A percentile compares a stretch with the other conserved stretches of the same genome.
Conservation (phyloP, 2,329 filamentous ascomycete genomes). For the Curvularia hawaiiensis region DNA sequence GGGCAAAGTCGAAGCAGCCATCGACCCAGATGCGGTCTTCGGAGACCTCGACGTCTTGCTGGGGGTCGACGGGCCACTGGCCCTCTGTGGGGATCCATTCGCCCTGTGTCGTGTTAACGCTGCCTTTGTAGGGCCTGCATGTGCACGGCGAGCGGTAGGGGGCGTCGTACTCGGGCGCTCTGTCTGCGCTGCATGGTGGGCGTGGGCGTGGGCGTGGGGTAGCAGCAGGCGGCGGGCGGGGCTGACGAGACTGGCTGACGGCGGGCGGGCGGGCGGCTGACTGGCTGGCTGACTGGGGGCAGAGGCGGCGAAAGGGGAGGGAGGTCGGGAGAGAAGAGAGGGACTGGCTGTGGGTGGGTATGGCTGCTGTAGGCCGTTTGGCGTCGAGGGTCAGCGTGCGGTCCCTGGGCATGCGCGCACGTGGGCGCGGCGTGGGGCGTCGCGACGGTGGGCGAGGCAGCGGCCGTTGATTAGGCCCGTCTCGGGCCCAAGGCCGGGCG, state of each 20-base stretch:
- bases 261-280: slow-evolving; percentile 2
- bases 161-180: slow-evolving; percentile 40
- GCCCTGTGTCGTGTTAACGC: slow-evolving; percentile 26
- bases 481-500: not conserved
- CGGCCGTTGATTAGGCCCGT: not conserved
- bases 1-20: slow-evolving; percentile 98
- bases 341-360: not conserved
- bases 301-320: not conserved
- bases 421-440: slow-evolving; percentile 1
- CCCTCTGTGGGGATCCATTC: slow-evolving; percentile 57
- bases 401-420: not conserved
- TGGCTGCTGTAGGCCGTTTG: not conserved
- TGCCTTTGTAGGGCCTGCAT: not conserved
- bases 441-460: not conserved
- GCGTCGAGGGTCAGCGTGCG: not conserved
- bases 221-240: not conserved
- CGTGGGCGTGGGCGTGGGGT: not conserved
- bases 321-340: not conserved
- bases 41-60: slow-evolving; percentile 61
- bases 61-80: slow-evolving; percentile 68
- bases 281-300: not conserved
- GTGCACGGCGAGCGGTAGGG: not conserved
- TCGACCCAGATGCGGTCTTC: slow-evolving; percentile 93
- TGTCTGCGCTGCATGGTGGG: slow-evolving; percentile 42
- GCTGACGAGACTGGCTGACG: not conserved